phyloP scores from a whole-genome alignment of 2,329 filamentous ascomycete species.

The Pseudocercospora macadamiae region DNA sequence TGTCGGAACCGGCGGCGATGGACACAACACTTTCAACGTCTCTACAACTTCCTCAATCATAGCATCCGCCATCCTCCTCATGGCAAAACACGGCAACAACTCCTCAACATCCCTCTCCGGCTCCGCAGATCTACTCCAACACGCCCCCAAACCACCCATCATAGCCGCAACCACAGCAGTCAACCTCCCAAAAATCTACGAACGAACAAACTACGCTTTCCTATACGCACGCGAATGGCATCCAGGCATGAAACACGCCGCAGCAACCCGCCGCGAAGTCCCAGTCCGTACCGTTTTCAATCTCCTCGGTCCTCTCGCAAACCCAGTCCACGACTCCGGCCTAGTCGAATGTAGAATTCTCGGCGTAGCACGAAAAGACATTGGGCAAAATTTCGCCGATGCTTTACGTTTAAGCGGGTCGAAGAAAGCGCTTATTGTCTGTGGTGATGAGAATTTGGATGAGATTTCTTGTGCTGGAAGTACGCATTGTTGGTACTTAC shows the following conservation, averaged over 20 bases:
- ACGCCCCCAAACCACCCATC: conserved; percentile 71
- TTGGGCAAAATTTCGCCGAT: conserved; percentile 19
- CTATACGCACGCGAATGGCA: conserved; percentile 96
- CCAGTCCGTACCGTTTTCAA: conserved; percentile 98
- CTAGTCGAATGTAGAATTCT: conserved; percentile 84
- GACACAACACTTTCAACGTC: conserved; percentile 98
- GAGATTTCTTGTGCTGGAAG: conserved; percentile 90
- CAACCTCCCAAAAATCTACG: conserved; percentile 74
- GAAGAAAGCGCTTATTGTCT: conserved; percentile 85
- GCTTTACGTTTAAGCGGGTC: conserved; percentile 58
- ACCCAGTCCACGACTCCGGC: conserved; percentile 75
- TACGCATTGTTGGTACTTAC: conserved; percentile 79
- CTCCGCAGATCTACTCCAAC: conserved; percentile 85
- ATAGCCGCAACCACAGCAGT: conserved; percentile 73
- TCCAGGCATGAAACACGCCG: conserved; percentile 88
- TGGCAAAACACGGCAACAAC: conserved; percentile 95
- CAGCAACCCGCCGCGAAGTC: conserved; percentile 80
- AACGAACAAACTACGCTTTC: conserved; percentile 86
- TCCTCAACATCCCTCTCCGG: conserved; percentile 95
- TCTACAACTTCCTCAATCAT: conserved; percentile 93
- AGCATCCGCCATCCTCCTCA: conserved; percentile 78
- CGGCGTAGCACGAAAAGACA: conserved; percentile 73
- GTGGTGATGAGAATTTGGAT: conserved; percentile 91
- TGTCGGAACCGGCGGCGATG: conserved; percentile 94
- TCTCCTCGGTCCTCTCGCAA: conserved; percentile 86